Base-by-base conservation (phyloP, 2,329 filamentous ascomycete species). In the Chrysoporthe puriensis region DNA sequence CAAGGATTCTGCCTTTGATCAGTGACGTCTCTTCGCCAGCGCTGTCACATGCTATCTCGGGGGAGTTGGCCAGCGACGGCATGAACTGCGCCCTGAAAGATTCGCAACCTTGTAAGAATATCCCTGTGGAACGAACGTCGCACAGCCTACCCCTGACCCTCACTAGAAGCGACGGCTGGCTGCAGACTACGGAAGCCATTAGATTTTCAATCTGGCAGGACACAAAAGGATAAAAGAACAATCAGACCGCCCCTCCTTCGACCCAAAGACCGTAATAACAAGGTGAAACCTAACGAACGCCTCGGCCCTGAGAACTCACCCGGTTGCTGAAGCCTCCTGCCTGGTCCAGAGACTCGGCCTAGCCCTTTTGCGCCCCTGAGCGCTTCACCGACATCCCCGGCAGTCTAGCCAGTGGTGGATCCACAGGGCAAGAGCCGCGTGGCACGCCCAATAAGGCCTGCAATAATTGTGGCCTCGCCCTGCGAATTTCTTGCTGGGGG, bases 401-500 rank as follows among this genome's bases (percentile, higher is more conserved):
- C 42, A 40, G 26, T 40, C 14, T 40, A 14, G 9, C n/a, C 34
- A 58, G 34, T 13, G 18, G 36, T 36, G 14, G 50, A 42, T 36
- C 62, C 63, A 58, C 42, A 57, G 44, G 26, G 52, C 54, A 32
- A 42, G 42, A 64, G 52, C 63, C 63, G 63, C 63, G 63, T 64
- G 63, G 63, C 32, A 52, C 52, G 26, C 11, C 63, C 63, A 64
- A 64, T 58, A 32, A 43, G 63, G 52, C 40, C 43, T 44, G 52
- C 63, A 43, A 36, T 36, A 58, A 54, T 63, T 63, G 61, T 63
- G 61, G 61, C 48, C 61, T 63, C n/a, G n/a, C 14, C 2, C 18
- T 40, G 13, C 54, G 42, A 60, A 36, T 46, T 46, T 61, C 21
- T 36, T 26, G 11, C 4, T 40, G 44, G 57, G 50, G 50, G 50